Conservation (phyloP, 148 eudicot species). For the Camellia granthamiana region DNA sequence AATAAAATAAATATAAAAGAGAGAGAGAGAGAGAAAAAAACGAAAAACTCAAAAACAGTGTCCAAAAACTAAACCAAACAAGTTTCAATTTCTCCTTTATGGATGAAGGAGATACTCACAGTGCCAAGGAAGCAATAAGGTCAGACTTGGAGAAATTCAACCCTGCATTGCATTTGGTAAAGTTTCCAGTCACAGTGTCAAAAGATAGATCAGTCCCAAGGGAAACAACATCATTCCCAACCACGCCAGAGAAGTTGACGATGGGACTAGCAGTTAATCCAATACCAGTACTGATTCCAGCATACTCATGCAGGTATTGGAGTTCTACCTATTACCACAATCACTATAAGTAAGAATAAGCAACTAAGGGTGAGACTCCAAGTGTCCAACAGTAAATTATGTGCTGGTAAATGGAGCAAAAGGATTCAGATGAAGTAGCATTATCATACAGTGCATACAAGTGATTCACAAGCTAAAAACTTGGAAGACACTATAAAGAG, state of each 20-base stretch:
- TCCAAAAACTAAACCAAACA: no score
- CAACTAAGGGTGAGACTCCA: not conserved
- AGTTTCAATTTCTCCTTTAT: not conserved
- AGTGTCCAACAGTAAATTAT: not conserved
- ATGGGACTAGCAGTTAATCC: conserved; percentile 83
- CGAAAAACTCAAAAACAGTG: no score
- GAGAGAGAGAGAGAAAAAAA: no score
- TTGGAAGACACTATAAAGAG: not conserved
- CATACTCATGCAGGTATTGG: conserved; percentile 87
- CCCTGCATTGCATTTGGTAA: conserved; percentile 80
- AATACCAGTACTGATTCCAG: conserved; percentile 81
- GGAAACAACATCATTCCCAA: conserved; percentile 52
- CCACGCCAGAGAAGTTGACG: conserved; percentile 83
- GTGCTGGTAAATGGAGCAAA: not conserved
- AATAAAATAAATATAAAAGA: no score
- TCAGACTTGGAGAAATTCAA: conserved; percentile 60
- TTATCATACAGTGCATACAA: not conserved
- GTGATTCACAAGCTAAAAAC: conserved; percentile 5
- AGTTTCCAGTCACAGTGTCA: conserved; percentile 72
- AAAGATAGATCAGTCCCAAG: conserved; percentile 80
- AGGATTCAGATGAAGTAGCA: not conserved
- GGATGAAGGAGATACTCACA: conserved; percentile 50
- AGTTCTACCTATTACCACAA: conserved; percentile 63
- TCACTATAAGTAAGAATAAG: not conserved
- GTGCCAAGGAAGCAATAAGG: conserved; percentile 69